phyloP scores from a whole-genome alignment of 495 filamentous ascomycete species.

The Penicillium alfredii region DNA sequence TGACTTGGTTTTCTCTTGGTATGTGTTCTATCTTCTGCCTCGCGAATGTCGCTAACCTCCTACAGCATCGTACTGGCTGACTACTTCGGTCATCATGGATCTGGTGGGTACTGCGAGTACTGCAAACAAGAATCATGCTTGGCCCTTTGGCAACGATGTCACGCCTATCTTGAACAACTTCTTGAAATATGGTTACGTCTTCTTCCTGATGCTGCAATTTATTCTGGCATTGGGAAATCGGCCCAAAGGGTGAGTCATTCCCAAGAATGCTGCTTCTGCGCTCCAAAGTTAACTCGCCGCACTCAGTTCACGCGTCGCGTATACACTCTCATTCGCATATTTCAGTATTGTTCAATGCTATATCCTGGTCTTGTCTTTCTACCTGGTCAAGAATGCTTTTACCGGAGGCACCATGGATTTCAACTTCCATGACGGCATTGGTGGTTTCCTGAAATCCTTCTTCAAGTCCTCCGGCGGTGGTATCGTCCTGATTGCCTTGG shows the following conservation, averaged over 20 bases:
- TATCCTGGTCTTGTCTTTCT: slow-evolving; percentile 78
- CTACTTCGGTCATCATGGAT: slow-evolving; percentile 93
- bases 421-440: slow-evolving; percentile 42
- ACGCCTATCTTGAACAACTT: slow-evolving; percentile 88
- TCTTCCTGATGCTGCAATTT: slow-evolving; percentile 86
- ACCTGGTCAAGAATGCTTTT: slow-evolving; percentile 81
- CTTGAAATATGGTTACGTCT: slow-evolving; percentile 86
- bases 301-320: slow-evolving; percentile 56
- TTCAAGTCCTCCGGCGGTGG: slow-evolving; percentile 65
- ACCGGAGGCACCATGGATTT: slow-evolving; percentile 48
- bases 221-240: slow-evolving; percentile 92
- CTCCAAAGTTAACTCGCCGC: slow-evolving; percentile 17
- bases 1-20: slow-evolving; percentile 94
- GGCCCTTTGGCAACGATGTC: slow-evolving; percentile 77
- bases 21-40: slow-evolving; percentile 28
- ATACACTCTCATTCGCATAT: slow-evolving; percentile 82
- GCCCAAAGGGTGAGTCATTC: slow-evolving; percentile 65
- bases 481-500: slow-evolving; percentile 86
- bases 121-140: slow-evolving; percentile 41
- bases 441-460: slow-evolving; percentile 61
- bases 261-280: not conserved
- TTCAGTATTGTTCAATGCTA: slow-evolving; percentile 86
- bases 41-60: slow-evolving; percentile 6
- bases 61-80: slow-evolving; percentile 81
- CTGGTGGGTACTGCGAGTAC: slow-evolving; percentile 69